Evolutionary conservation across 805 yeast genomes (phyloP), one percentile per base, ranked within the genome.

Genomic region (Cyberlindnera xylosilytica): DNA sequence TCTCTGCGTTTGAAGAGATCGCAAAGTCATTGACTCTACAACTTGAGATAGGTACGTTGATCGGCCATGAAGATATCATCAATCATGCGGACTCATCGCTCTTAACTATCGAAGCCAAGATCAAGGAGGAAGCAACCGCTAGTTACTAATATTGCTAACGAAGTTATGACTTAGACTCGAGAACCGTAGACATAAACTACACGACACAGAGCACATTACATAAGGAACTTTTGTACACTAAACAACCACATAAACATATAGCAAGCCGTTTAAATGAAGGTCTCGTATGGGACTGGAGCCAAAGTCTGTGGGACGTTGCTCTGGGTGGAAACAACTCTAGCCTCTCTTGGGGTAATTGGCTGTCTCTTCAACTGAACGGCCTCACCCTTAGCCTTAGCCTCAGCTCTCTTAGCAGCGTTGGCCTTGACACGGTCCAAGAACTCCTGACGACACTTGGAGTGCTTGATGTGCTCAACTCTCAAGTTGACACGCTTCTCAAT

Each of bases 391-490:
- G 85, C 90, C 82, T 89, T 90, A 63, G 98, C 99, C 75, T 86
- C 98, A 63, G 72, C 73, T 79, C 83, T 85, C 79, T 79, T 81
- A 63, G 87, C 93, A 72, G 96, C 97, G 78, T 91, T 93, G 69
- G 83, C 70, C 83, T 90, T 91, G 68, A 93, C 99, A 81, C 99
- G 89, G 84, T 87, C 85, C 76, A 93, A 82, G 78, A 93, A 93
- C 78, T 93, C 98, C 74, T 87, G 87, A 80, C 99, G 91, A 83
- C 98, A 93, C 79, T 91, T 91, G 69, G 99, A 93, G 88, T 93
- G 99, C 81, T 89, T 90, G 69, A 93, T 78, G 79, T 93, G 99
- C 83, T 93, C 99, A 69, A 93, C 83, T 79, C 97, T 91, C 73
- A 93, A 78, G 87, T 89, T 90, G 68, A 93, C 83, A 78, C 97